Base-by-base conservation (phyloP, 495 filamentous ascomycete species). In the Penicillium antarcticum region DNA sequence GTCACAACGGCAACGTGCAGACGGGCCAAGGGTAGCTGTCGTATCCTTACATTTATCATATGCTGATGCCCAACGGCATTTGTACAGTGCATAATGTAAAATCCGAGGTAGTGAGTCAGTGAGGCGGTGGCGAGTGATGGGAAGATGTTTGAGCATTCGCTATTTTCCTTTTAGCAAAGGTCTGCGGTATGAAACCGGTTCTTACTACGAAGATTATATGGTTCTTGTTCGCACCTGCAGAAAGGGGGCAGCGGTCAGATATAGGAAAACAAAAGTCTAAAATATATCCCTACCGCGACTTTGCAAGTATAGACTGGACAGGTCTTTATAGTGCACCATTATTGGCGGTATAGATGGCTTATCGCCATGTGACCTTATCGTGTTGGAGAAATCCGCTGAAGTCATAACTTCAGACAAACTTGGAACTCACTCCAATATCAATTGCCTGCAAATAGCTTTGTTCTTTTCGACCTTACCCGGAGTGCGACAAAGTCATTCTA, bases 331-430 rank as follows among this genome's bases (percentile, higher is more conserved):
- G 1, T 41, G 5, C 38, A 42, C 29, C 12, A 34, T 0, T 34
- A 3, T 18, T 26, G 17, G n/a, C 13, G 14, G 7, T 44, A 53
- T 53, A 44, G 14, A 7, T 32, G 4, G 3, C 21, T 45, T 57
- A 53, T 57, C 55, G 3, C 0, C 55, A 58, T 48, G 55, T 58
- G 55, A 55, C 23, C 40, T 54, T 54, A 55, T 54, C 45, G 23
- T 17, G 34, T 14, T 36, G 16, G 32, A 52, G 53, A 56, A 52
- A 52, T 56, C 53, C 31, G 41, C 53, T 49, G 48, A 56, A 44
- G 37, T 40, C 21, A 43, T 45, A 48, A 44, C 29, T 21, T 23
- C 21, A 2, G 5, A 5, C 21, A 2, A 23, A 23, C 21, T 23
- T 42, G 26, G 24, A 10, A 23, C 23, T 38, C 34, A 37, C 14